Evolutionary conservation across 2,329 filamentous ascomycete species (phyloP), one percentile per base, ranked within the genome.

Genomic region (Fusarium tuaranense): DNA sequence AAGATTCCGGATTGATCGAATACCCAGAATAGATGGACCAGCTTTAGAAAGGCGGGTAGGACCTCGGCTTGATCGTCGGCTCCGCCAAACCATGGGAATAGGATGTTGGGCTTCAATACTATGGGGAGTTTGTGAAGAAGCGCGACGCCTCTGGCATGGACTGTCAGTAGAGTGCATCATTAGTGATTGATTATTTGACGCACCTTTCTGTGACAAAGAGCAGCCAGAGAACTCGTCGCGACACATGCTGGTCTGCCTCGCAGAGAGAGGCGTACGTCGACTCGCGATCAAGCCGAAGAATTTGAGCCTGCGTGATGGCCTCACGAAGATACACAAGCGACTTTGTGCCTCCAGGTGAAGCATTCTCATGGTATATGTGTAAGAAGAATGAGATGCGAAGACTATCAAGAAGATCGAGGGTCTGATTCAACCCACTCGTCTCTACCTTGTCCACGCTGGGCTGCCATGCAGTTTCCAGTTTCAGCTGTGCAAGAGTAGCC

Each of bases 301-400:
- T 84, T 70, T 89, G 87, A 2, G 87, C 87, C 25, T 87, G 80
- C 0, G 87, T 87, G n/a, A 89, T 86, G 7, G 87, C 86, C 69
- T 88, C 87, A 7, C 87, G 82, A 8, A 89, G 74, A 70, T 86
- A 87, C 10, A 88, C 74, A 8, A 88, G 78, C 3, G 87, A 88
- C 61, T 85, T 84, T 2, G 81, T 82, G 1, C 86, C 86, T 4
- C 87, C 87, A 0, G 86, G 81, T 12, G 81, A 73, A 67, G 84
- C 82, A 63, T 88, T 88, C 74, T 88, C 87, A 71, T 88, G 83
- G 63, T 87, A 88, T 13, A 88, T 84, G 72, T 88, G 87, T 20
- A 88, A 78, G 58, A 88, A 89, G 71, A 88, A 89, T 0, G 86
- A 85, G 2, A 84, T 85, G 6, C 86, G 82, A 5, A 89, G 72